Evolutionary conservation across 768 basidiomycete species (phyloP), one percentile per base, ranked within the genome.

Genomic region (Boletus pseudo-olivaceus): DNA sequence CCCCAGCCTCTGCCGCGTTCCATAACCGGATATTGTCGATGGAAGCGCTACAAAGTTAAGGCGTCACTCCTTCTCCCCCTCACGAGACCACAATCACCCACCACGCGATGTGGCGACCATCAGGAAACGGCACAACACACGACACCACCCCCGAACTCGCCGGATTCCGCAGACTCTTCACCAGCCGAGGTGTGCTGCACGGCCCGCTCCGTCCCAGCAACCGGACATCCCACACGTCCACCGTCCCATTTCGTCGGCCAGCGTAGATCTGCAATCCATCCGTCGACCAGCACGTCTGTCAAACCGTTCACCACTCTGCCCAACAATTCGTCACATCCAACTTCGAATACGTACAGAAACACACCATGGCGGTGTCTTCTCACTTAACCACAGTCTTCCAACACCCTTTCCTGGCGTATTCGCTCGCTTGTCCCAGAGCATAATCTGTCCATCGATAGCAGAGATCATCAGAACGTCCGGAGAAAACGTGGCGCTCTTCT

Each of bases 181-280:
- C 69, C 43, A 94, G 69, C 49, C 85, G 82, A 12, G 94, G 93
- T n/a, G 85, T 83, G 51, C 78, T 78, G 6, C 69, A 66, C 42
- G 82, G 80, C 0, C 83, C 83, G 50, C 83, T 76, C 27, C 76
- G 75, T 8, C 92, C 93, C 12, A 88, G 73, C 55, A 84, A 76
- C n/a, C 95, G 86, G 9, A 95, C 85, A 67, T 98, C 97, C 90
- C 92, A 98, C 15, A 97, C 82, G 64, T 97, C 93, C 47, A 98
- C 82, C 1, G 88, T 86, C 23, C 91, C 91, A 60, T 95, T 94
- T 46, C 95, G 79, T 60, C 96, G 78, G 9, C 96, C 95, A 12
- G 90, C 94, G 67, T 91, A 91, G 42, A 99, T 84, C 57, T 95
- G 89, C 5, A 78, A 79, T 15, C 96, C 95, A 58, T 93, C 85